phyloP scores from a whole-genome alignment of 495 filamentous ascomycete genomes.

The Annulohypoxylon bovei region DNA sequence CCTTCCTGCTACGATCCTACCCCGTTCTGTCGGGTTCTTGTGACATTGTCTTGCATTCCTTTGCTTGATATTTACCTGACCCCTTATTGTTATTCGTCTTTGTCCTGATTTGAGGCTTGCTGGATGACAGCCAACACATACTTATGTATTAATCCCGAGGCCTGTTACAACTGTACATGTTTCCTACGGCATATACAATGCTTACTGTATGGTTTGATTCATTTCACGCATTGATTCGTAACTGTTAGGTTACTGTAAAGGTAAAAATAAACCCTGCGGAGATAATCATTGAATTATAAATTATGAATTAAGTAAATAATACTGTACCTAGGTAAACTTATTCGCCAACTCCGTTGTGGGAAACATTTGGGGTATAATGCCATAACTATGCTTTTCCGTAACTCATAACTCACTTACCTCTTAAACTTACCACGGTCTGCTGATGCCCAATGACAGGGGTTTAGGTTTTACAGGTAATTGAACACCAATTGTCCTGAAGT shows the following conservation, averaged over 20 bases:
- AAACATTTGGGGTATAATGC: not conserved
- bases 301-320: not conserved
- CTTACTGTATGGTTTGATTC: too few species aligned
- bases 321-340: not conserved
- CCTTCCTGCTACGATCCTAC: slow-evolving; percentile 19
- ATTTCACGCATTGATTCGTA: too few species aligned
- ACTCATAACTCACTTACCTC: not conserved
- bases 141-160: not conserved
- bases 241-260: too few species aligned
- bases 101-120: not conserved
- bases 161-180: not conserved
- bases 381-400: not conserved
- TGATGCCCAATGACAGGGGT: not conserved
- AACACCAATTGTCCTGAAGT: not conserved
- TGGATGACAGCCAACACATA: not conserved
- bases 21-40: not conserved
- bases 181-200: too few species aligned
- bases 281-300: not conserved
- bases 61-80: not conserved
- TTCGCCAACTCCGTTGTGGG: not conserved
- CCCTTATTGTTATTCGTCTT: not conserved
- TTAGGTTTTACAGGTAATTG: not conserved
- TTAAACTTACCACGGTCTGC: not conserved
- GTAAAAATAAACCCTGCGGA: not conserved
- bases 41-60: not conserved